Conservation (phyloP, 495 filamentous ascomycete species). For the Xylaria venustula region DNA sequence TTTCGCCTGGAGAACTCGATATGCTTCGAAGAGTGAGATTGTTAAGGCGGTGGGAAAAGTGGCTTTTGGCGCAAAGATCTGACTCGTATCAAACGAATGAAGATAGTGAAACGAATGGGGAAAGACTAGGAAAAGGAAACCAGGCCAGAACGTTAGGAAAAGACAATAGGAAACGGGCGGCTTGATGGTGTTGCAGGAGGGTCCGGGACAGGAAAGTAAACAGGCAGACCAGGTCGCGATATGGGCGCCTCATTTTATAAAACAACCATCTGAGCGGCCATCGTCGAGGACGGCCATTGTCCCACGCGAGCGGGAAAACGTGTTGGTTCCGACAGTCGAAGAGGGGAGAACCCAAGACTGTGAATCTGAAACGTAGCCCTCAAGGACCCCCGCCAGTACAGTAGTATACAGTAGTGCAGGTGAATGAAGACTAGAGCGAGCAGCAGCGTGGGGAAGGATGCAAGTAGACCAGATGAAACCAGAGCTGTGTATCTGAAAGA, state of each 20-base stretch:
- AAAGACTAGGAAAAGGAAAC: slow-evolving; percentile 21
- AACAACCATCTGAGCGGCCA: slow-evolving; percentile 17
- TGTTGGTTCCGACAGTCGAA: slow-evolving; percentile 22
- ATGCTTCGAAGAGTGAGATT: not conserved
- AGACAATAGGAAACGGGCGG: slow-evolving; percentile 34
- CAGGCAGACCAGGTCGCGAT: slow-evolving; percentile 32
- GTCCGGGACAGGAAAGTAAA: slow-evolving; percentile 29
- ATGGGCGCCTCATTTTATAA: slow-evolving; percentile 35
- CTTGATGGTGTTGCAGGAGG: slow-evolving; percentile 35
- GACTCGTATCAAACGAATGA: slow-evolving; percentile 50
- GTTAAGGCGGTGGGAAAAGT: not conserved
- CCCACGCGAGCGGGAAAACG: slow-evolving; percentile 16
- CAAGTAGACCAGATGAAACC: slow-evolving; percentile 46
- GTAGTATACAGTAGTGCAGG: slow-evolving; percentile 15
- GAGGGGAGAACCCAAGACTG: slow-evolving; percentile 23
- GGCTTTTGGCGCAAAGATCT: slow-evolving; percentile 8
- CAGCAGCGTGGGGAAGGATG: slow-evolving; percentile 29
- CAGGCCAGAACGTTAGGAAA: slow-evolving; percentile 21
- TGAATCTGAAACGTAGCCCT: slow-evolving; percentile 45
- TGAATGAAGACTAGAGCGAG: slow-evolving; percentile 32
- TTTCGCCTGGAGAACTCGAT: slow-evolving; percentile 3
- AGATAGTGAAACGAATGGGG: slow-evolving; percentile 29
- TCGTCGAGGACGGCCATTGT: slow-evolving; percentile 12
- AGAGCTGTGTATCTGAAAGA: slow-evolving; percentile 47
- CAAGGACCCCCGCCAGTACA: slow-evolving; percentile 14